Evolutionary conservation across 345 rosid genomes (phyloP).

Genomic region (Brassica cretica): DNA sequence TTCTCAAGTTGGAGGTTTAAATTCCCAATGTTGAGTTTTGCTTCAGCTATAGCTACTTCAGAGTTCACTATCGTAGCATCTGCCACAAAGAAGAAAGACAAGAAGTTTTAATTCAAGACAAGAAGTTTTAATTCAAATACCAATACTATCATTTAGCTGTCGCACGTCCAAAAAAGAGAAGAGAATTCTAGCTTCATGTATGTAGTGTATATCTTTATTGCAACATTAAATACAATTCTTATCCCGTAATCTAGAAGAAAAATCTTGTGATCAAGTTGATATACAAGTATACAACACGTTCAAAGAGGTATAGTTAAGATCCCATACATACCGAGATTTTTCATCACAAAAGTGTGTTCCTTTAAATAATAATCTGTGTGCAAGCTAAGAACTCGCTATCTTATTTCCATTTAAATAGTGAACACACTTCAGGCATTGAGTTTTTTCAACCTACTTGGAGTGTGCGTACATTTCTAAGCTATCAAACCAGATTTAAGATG

Average conservation of each 20-base stretch:
- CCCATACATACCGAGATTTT: neutral
- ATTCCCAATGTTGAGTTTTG: conserved; percentile 42
- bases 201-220: neutral
- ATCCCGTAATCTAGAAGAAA: neutral
- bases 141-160: neutral
- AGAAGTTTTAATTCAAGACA: neutral
- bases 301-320: neutral
- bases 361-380: neutral
- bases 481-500: neutral
- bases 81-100: neutral
- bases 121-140: neutral
- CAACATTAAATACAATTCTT: neutral
- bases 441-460: conserved; percentile 6
- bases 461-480: neutral
- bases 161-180: neutral
- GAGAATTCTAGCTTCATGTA: neutral
- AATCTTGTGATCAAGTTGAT: neutral
- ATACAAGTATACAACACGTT: neutral
- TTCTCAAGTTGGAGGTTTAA: conserved; percentile 62
- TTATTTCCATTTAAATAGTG: conserved; percentile 8
- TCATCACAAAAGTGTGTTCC: neutral
- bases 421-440: neutral
- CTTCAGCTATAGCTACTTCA: conserved; percentile 15
- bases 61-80: conserved; percentile 13
- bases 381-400: conserved; percentile 9